Base-by-base conservation (phyloP, 2,329 filamentous ascomycete species). In the Massarina eburnea region DNA sequence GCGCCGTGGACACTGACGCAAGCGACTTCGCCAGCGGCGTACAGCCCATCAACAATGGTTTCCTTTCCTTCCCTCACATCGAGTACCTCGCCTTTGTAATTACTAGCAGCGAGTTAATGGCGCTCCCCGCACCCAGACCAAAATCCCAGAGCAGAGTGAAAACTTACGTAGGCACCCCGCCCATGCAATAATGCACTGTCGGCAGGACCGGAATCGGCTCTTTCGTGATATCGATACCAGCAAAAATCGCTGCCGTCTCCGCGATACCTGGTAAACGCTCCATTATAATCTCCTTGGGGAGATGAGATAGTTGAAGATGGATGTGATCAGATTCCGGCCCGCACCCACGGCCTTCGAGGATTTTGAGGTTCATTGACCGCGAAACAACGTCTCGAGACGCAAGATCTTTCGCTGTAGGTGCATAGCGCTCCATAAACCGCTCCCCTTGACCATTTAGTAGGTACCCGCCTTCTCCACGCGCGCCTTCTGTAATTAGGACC, bases 121-220 rank as follows among this genome's bases (percentile, higher is more conserved):
- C 32, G n/a, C 4, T 5, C 15, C 19, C 12, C n/a, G n/a, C n/a
- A n/a, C n/a, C n/a, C n/a, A n/a, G n/a, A 6, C 19, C 32, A 8
- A 34, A 6, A 34, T 4, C 9, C 15, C 4, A 24, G 3, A 2
- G 5, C 4, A 6, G 20, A 38, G 15, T 8, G 8, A 22, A 24
- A 4, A 37, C 34, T 37, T 14, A 37, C 2, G 75, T 78, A 7
- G 75, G 74, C 10, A 77, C 74, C 19, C 75, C 75, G 17, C 75
- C 75, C 76, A 78, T 78, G 49, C 73, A 76, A 51, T 78, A 78
- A 52, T 78, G 76, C 3, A 79, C 76, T 1, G 76, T 79, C 0
- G 76, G 76, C 4, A 76, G 46, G 2, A 79, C 76, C 1, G 76
- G 76, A 46, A 79, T 78, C 1, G 76, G 73, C 48, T 78, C 64